These are phyloP conservation scores for Leccinellum albellum DNA, from an alignment of 768 basidiomycete genomes.

Conservation along the genomic window DNA sequence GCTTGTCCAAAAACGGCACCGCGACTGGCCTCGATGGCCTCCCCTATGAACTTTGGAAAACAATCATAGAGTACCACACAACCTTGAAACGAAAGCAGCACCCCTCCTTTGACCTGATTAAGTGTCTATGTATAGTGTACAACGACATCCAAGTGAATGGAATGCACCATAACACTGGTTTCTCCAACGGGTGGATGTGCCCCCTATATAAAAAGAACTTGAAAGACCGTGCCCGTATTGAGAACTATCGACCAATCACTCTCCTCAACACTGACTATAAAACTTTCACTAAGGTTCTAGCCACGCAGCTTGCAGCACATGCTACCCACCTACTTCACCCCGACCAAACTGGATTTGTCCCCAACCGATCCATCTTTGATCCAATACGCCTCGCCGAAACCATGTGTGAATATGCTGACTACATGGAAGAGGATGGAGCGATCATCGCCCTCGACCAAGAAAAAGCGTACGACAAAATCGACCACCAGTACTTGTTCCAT, in stretches of 20 bases:
- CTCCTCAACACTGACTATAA: conserved; percentile 36
- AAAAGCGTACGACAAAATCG: conserved; percentile 36
- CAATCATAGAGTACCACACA: background rate
- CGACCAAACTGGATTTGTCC: conserved; percentile 40
- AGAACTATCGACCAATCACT: conserved; percentile 35
- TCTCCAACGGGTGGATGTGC: background rate
- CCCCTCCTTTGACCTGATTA: background rate
- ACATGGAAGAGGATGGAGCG: conserved; percentile 21
- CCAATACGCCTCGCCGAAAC: conserved; percentile 27
- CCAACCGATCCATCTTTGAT: conserved; percentile 25
- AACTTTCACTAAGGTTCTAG: conserved; percentile 25
- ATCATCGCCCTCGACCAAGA: conserved; percentile 37
- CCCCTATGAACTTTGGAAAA: background rate
- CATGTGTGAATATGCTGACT: conserved; percentile 14
- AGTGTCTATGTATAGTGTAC: background rate
- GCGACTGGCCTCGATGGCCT: background rate
- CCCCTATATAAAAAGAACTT: background rate
- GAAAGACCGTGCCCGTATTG: background rate
- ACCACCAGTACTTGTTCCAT: conserved; percentile 26
- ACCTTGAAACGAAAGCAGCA: background rate
- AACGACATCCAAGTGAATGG: background rate
- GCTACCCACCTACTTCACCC: conserved; percentile 6
- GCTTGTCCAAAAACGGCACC: background rate
- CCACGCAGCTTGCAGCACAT: conserved; percentile 13
- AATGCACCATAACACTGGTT: background rate